Conservation (phyloP, 257 asterid genomes). For the Jacaranda mimosifolia region DNA sequence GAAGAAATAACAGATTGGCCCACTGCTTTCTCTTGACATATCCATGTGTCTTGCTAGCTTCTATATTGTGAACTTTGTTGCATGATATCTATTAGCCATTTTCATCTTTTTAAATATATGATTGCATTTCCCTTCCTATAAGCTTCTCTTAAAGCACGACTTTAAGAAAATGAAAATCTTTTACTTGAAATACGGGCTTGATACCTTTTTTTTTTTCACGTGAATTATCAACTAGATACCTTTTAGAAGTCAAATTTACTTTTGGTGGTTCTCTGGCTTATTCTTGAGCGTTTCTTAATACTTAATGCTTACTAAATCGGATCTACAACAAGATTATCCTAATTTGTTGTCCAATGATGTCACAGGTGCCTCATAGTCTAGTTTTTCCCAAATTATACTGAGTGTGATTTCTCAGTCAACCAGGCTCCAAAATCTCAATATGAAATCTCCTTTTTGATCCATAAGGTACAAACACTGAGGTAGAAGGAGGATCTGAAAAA, state of each 20-base stretch:
- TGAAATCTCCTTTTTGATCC: constrained; percentile 35
- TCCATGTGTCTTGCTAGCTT: not conserved
- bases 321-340: not conserved
- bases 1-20: not conserved
- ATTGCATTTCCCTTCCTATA: not conserved
- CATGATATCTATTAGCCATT: not conserved
- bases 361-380: constrained; percentile 31
- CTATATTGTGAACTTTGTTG: not conserved
- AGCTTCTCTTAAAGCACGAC: not conserved
- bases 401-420: constrained; percentile 9
- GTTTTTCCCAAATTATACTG: not conserved
- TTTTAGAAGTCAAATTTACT: constrained; percentile 6
- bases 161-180: not conserved
- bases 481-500: constrained; percentile 38
- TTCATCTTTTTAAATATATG: not conserved
- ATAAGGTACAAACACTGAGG: constrained; percentile 31
- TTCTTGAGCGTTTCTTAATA: not conserved
- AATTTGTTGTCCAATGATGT: not conserved
- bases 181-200: not conserved
- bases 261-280: not conserved
- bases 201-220: not conserved
- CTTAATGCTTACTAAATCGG: not conserved
- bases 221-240: not conserved
- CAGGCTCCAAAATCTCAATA: constrained; percentile 28
- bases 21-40: not conserved